These are phyloP conservation scores for Boletus pseudopeckii DNA, from an alignment of 768 basidiomycete species.

Conservation along the genomic window DNA sequence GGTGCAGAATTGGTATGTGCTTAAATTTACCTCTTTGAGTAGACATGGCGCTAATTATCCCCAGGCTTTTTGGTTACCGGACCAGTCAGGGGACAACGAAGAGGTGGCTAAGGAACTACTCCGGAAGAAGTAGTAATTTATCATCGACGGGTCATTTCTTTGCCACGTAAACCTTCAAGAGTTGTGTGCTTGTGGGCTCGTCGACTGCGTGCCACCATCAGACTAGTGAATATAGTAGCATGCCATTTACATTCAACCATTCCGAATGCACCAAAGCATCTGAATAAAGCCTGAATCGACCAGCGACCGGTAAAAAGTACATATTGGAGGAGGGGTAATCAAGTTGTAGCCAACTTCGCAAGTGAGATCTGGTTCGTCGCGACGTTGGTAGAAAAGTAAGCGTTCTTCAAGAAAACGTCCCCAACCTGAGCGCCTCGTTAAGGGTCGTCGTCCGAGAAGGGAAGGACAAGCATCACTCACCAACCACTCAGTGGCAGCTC, in stretches of 20 bases:
- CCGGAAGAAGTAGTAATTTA: conserved; percentile 42
- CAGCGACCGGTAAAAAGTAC: background rate
- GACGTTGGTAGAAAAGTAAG: conserved; percentile 65
- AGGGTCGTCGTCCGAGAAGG: background rate
- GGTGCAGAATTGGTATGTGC: conserved; percentile 77
- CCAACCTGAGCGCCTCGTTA: conserved; percentile 40
- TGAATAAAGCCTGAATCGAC: conserved; percentile 2
- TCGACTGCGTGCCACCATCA: background rate
- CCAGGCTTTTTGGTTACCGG: conserved; percentile 66
- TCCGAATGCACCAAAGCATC: background rate
- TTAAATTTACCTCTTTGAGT: background rate
- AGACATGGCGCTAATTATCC: conserved; percentile 15
- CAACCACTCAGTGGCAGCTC: conserved; percentile 62
- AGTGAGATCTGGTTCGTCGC: conserved; percentile 55
- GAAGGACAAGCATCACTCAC: conserved; percentile 37
- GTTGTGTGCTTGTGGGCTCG: background rate
- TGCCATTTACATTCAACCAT: conserved; percentile 1
- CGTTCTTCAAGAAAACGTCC: conserved; percentile 77
- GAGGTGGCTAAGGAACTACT: conserved; percentile 69
- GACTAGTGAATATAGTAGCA: background rate
- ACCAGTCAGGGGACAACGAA: conserved; percentile 62
- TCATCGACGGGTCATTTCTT: background rate
- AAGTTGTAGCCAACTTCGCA: conserved; percentile 45
- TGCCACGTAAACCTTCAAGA: background rate
- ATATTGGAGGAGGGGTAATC: background rate